Conservation (phyloP, 140 eudicot species). For the Stevia rebaudiana region DNA sequence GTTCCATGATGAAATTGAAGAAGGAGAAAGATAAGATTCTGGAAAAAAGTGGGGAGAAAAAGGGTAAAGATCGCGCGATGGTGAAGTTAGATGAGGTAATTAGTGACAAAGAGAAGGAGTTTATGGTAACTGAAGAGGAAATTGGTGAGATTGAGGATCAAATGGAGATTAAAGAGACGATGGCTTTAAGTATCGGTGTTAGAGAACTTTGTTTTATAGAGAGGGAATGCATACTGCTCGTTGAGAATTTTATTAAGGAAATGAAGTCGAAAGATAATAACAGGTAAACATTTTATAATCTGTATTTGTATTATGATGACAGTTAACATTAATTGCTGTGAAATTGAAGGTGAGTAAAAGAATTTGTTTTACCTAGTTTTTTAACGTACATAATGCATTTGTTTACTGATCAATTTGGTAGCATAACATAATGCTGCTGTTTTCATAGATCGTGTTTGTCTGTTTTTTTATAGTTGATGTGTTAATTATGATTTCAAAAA, state of each 20-base stretch:
- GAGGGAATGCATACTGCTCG: slow-evolving; percentile 56
- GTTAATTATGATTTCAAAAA: neutral
- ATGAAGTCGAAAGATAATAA: slow-evolving; percentile 31
- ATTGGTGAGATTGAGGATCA: slow-evolving; percentile 53
- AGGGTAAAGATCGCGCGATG: slow-evolving; percentile 16
- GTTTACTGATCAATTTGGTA: neutral
- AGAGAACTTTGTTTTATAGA: slow-evolving; percentile 71
- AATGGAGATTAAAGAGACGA: slow-evolving; percentile 45
- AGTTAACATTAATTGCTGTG: neutral
- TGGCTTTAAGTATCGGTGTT: slow-evolving; percentile 56
- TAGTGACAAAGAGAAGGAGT: slow-evolving; percentile 39
- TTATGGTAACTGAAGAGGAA: slow-evolving; percentile 42
- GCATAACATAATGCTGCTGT: neutral
- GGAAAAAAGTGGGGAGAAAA: slow-evolving; percentile 28
- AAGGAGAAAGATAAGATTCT: slow-evolving; percentile 37
- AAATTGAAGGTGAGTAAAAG: neutral
- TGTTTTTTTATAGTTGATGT: neutral
- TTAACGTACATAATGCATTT: neutral
- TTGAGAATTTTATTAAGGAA: slow-evolving; percentile 42
- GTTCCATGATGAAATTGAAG: slow-evolving; percentile 18
- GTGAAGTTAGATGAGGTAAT: slow-evolving; percentile 39
- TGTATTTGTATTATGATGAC: neutral
- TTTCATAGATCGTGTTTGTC: neutral
- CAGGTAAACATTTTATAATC: slow-evolving; percentile 26
- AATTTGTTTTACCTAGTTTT: neutral